phyloP scores from a whole-genome alignment of 208 protist species.

The Crithidia brevicula region DNA sequence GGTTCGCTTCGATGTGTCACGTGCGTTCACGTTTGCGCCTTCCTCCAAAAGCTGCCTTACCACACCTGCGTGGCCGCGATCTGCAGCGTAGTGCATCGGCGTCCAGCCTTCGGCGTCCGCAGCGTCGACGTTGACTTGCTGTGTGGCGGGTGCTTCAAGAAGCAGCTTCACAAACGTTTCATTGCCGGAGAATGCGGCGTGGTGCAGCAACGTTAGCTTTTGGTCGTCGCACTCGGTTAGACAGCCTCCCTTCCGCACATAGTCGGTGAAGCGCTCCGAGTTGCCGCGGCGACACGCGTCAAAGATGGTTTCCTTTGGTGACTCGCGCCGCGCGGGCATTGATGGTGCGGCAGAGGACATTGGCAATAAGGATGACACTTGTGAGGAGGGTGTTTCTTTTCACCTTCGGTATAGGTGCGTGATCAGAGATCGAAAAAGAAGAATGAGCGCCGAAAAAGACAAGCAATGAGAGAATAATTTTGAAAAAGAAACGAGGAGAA shows the following conservation, averaged over 20 bases:
- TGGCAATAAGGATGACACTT: too few species aligned
- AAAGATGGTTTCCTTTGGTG: constrained; percentile 62
- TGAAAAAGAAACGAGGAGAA: constrained; percentile 2
- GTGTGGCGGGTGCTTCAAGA: constrained; percentile 35
- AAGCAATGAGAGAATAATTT: not conserved
- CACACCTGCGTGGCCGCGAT: constrained; percentile 58
- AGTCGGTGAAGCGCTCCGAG: constrained; percentile 47
- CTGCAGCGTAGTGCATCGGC: constrained; percentile 84
- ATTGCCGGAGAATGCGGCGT: constrained; percentile 76
- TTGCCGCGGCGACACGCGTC: constrained; percentile 72
- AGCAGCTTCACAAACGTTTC: constrained; percentile 39
- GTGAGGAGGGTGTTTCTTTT: too few species aligned
- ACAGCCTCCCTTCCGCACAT: constrained; percentile 75
- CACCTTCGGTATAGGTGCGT: too few species aligned
- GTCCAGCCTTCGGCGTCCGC: constrained; percentile 83
- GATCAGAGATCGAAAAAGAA: not conserved
- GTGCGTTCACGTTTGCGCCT: constrained; percentile 72
- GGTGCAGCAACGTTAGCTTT: constrained; percentile 87
- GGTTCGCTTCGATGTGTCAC: constrained; percentile 65
- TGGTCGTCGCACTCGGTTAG: constrained; percentile 74
- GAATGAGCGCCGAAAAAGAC: not conserved
- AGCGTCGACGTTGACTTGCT: constrained; percentile 66
- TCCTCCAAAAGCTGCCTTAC: constrained; percentile 58
- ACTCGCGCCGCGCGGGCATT: not conserved
- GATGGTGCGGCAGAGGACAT: not conserved